These are phyloP conservation scores for Arthrobotrys sinensis DNA, from an alignment of 2,329 filamentous ascomycete species.

Conservation along the genomic window DNA sequence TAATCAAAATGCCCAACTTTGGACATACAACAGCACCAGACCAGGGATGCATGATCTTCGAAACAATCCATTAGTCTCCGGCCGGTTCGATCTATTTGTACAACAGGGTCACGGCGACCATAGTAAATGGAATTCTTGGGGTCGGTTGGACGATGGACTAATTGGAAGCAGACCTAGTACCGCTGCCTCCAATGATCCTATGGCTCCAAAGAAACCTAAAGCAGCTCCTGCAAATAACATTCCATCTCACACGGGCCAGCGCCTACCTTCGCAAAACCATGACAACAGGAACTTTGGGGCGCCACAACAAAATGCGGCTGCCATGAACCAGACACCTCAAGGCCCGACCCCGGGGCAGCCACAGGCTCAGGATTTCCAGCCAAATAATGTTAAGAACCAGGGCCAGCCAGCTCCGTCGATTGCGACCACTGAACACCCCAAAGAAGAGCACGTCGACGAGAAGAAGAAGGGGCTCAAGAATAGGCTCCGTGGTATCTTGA, in stretches of 20 bases:
- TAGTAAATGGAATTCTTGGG: constrained; percentile 49
- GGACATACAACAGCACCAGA: constrained; percentile 48
- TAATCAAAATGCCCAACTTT: constrained; percentile 51
- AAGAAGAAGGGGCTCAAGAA: constrained; percentile 46
- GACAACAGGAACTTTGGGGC: constrained; percentile 19
- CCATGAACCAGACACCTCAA: constrained; percentile 21
- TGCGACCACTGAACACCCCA: constrained; percentile 27
- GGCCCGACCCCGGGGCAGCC: constrained; percentile 10
- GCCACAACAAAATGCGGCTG: neutral
- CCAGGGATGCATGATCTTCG: constrained; percentile 57
- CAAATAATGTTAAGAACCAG: constrained; percentile 6
- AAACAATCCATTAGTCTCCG: constrained; percentile 49
- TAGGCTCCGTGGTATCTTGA: constrained; percentile 31
- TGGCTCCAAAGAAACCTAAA: constrained; percentile 49
- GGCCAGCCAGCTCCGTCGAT: constrained; percentile 28
- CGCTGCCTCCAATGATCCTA: constrained; percentile 47
- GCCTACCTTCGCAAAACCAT: constrained; percentile 20
- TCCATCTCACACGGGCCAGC: constrained; percentile 16
- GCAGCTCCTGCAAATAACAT: neutral
- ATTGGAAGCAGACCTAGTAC: constrained; percentile 58
- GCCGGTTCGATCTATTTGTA: constrained; percentile 33
- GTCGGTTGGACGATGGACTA: constrained; percentile 49
- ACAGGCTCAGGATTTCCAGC: constrained; percentile 26
- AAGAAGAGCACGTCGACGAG: constrained; percentile 40
- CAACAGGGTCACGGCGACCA: constrained; percentile 26